Percentiles rank a stretch among this genome's conserved stretches.
These are phyloP conservation scores for Melampsora americana DNA, from an alignment of 1,284 basidiomycete genomes.

Conservation along the genomic window DNA sequence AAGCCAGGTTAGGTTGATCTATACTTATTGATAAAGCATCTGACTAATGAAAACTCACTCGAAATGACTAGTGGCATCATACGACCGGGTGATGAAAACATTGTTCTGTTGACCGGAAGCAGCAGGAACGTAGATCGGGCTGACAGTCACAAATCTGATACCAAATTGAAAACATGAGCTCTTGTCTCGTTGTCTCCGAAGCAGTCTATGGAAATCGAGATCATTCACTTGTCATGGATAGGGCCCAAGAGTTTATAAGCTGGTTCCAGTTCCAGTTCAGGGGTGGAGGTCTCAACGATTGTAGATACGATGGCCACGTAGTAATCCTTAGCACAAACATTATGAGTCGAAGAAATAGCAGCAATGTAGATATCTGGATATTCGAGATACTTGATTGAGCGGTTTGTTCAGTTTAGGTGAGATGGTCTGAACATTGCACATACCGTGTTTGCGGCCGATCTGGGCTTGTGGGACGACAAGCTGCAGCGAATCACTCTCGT, in stretches of 20 bases:
- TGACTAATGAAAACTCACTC: conserved; percentile 58
- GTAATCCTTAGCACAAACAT: conserved; percentile 90
- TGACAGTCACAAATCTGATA: conserved; percentile 79
- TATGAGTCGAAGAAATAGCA: conserved; percentile 92
- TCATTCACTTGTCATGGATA: conserved; percentile 84
- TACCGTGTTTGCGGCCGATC: conserved; percentile 86
- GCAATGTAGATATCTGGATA: conserved; percentile 95
- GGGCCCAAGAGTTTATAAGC: conserved; percentile 88
- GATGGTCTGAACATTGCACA: conserved; percentile 50
- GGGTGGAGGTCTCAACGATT: conserved; percentile 90
- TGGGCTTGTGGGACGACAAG: conserved; percentile 99
- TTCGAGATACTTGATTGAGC: neutral
- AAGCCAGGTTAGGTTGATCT: neutral
- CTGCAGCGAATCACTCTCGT: conserved; percentile 89
- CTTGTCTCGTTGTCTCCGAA: neutral
- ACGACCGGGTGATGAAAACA: conserved; percentile 94
- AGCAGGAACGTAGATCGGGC: conserved; percentile 84
- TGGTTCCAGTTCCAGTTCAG: conserved; percentile 86
- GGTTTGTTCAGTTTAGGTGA: conserved; percentile 30
- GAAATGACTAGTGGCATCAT: conserved; percentile 98
- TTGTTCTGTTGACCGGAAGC: conserved; percentile 75
- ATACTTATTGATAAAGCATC: neutral
- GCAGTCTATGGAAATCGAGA: conserved; percentile 7
- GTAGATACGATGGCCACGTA: conserved; percentile 98
- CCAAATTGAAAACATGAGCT: conserved; percentile 23